A percentile compares a stretch with the other conserved stretches of the same genome.
Conservation (phyloP, 1,139 yeast species). For the Yamadazyma friedrichii region DNA sequence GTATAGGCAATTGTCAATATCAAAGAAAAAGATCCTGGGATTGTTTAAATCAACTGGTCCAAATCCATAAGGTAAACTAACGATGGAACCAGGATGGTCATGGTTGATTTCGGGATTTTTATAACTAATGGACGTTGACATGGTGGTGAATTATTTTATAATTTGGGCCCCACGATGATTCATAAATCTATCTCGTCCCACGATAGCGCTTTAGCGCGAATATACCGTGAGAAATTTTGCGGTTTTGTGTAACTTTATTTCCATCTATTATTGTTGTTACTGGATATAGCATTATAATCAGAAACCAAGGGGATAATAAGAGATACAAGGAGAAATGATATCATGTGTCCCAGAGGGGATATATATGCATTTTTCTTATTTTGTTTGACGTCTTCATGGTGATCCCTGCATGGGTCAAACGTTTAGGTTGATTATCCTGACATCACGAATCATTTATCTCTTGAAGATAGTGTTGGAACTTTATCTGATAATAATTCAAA, state of each 20-base stretch:
- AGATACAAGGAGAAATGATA: too few relatives aligned
- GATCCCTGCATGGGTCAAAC: too few relatives aligned
- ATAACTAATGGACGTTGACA: slow-evolving; percentile 14
- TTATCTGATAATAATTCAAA: slow-evolving; percentile 12
- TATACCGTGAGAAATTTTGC: too few relatives aligned
- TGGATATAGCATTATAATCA: too few relatives aligned
- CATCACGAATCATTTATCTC: too few relatives aligned
- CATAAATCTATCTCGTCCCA: background rate
- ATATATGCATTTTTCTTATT: too few relatives aligned
- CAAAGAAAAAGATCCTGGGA: slow-evolving; percentile 72
- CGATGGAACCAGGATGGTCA: slow-evolving; percentile 32
- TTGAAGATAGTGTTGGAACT: slow-evolving; percentile 3
- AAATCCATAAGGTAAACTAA: slow-evolving; percentile 41
- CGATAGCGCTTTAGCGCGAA: background rate
- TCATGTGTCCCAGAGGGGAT: too few relatives aligned
- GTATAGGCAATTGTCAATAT: slow-evolving; percentile 89
- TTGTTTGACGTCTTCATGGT: too few relatives aligned
- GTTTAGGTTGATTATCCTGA: background rate
- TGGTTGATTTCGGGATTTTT: slow-evolving; percentile 24
- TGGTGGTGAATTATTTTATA: background rate
- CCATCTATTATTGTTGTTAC: background rate
- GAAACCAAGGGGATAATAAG: too few relatives aligned
- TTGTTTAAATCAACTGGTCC: slow-evolving; percentile 40
- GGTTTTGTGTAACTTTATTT: background rate
- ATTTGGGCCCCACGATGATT: background rate